phyloP scores from a whole-genome alignment of 768 basidiomycete species.

The Tulasnella sp. region DNA sequence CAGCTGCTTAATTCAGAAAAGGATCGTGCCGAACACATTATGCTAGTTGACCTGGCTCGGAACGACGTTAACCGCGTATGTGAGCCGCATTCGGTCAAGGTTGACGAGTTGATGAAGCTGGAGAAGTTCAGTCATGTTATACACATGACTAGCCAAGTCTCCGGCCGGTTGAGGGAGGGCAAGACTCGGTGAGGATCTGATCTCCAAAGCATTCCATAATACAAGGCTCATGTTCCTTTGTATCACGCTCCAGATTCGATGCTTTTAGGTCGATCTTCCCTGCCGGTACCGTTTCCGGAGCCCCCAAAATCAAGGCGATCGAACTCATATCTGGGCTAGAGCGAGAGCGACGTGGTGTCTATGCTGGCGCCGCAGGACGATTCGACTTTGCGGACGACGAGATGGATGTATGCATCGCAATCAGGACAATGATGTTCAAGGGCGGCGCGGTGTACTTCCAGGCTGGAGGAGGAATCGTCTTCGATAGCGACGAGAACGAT shows the following conservation, averaged over 20 bases:
- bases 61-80: slow-evolving; percentile 99
- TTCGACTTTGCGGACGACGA: slow-evolving; percentile 92
- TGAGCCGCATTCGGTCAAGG: slow-evolving; percentile 88
- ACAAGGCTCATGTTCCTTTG: neutral
- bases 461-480: slow-evolving; percentile 95
- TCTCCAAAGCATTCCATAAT: neutral
- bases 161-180: slow-evolving; percentile 71
- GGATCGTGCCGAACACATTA: slow-evolving; percentile 95
- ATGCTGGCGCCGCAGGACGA: slow-evolving; percentile 95
- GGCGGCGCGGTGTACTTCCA: slow-evolving; percentile 84
- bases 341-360: slow-evolving; percentile 82
- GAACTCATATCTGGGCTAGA: slow-evolving; percentile 83
- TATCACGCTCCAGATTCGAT: slow-evolving; percentile 56
- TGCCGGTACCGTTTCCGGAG: slow-evolving; percentile 95
- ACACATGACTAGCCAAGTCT: slow-evolving; percentile 91
- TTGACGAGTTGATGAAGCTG: slow-evolving; percentile 86
- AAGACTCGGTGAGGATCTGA: slow-evolving; percentile 53
- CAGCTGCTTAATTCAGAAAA: slow-evolving; percentile 78
- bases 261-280: slow-evolving; percentile 99
- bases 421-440: slow-evolving; percentile 96
- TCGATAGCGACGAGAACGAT: slow-evolving; percentile 94
- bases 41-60: slow-evolving; percentile 95
- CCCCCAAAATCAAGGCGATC: slow-evolving; percentile 97
- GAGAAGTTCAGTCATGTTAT: slow-evolving; percentile 98
- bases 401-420: slow-evolving; percentile 98